Base-by-base conservation (phyloP, 495 filamentous ascomycete genomes). In the Letharia lupina region DNA sequence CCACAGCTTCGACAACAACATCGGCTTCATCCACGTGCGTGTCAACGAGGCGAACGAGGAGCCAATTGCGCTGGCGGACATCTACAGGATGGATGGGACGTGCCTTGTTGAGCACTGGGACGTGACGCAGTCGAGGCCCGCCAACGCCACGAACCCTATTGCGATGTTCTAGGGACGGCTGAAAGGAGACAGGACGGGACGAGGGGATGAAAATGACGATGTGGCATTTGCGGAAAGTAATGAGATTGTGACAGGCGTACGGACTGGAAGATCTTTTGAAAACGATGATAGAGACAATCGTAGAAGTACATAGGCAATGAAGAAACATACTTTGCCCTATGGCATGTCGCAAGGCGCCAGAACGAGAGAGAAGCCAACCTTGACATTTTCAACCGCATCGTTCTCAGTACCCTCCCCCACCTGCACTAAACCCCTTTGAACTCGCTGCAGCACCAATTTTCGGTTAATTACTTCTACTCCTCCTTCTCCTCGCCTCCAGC, bases 81-180 rank as follows among this genome's bases (percentile, higher is more conserved):
- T 68, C 23, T 68, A 68, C 48, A 48, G 66, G 20, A 64, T 68
- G 62, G 60, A 68, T 12, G 66, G 66, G 40, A 68, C 66, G 4
- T 68, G 66, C 23, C 64, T 68, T 48, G 66, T 68, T 13, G 66
- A 68, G 62, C 66, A 68, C 57, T 68, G 66, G 66, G 66, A 68
- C 59, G 59, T 68, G 33, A 56, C 62, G 13, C 66, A 68, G 44
- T 9, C 56, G 18, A 60, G 56, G 54, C 66, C 66, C 18, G 66
- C 66, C 33, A 68, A 68, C 39, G 66, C 66, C 0, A 68, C 66
- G 37, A 68, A 68, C 44, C 58, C 59, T 44, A 65, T 68, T 60
- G 62, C 62, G 6, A 60, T 68, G 62, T 68, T 68, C 28, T 68
- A 56, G n/a, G n/a, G 62, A 13, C 31, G 52, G 52, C 10, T 35